Percentiles rank a stretch among this genome's conserved stretches.
These are phyloP conservation scores for Aquilaria yunnanensis DNA, from an alignment of 345 rosid genomes.

Conservation along the genomic window DNA sequence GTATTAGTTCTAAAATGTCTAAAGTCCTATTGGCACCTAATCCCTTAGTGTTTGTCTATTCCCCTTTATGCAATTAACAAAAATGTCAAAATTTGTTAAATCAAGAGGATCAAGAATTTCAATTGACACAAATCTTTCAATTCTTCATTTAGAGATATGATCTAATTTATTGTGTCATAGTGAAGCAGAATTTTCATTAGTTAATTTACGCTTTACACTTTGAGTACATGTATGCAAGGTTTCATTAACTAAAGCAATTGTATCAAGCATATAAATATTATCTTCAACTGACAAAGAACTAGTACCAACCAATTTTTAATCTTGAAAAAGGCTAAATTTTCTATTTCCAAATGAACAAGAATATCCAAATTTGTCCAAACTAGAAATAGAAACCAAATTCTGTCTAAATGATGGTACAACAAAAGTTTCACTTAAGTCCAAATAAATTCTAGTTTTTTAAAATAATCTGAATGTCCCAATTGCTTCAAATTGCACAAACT, in stretches of 20 bases:
- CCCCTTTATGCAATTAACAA: constrained; percentile 12
- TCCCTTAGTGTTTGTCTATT: constrained; percentile 8
- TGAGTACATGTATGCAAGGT: background rate
- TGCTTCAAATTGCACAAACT: too few relatives aligned
- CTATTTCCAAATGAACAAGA: constrained; percentile 12
- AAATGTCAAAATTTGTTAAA: constrained; percentile 5
- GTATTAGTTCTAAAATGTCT: constrained; percentile 13
- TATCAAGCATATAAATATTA: constrained; percentile 12
- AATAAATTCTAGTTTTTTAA: too few relatives aligned
- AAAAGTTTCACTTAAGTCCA: background rate
- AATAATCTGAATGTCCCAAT: too few relatives aligned
- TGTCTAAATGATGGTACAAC: constrained; percentile 10
- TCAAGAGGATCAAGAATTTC: constrained; percentile 11
- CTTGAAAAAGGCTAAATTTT: background rate
- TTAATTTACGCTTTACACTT: background rate
- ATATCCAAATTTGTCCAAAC: constrained; percentile 10
- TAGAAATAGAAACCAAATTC: constrained; percentile 10
- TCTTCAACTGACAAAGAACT: background rate
- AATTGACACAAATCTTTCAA: constrained; percentile 3
- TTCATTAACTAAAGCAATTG: constrained; percentile 12
- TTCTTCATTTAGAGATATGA: background rate
- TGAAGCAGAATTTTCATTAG: background rate
- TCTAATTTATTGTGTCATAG: background rate
- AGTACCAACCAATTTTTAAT: background rate
- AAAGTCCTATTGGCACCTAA: constrained; percentile 1